Evolutionary conservation across 805 yeast species (phyloP).

Genomic region (Candida insectorum): DNA sequence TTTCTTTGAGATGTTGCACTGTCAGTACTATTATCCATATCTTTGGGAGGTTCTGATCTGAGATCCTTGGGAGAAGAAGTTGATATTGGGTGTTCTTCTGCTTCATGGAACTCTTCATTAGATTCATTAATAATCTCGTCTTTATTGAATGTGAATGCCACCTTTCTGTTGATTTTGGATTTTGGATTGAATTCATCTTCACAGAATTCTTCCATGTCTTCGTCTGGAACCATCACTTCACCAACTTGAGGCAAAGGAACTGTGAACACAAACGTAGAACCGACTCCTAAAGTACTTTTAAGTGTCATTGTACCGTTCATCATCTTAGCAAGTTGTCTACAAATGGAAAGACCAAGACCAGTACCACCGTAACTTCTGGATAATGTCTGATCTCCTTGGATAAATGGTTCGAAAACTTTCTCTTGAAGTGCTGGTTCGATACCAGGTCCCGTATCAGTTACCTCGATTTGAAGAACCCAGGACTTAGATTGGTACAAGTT

Average conservation of each 20-base stretch:
- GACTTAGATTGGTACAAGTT: constrained; percentile 36
- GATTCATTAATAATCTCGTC: constrained; percentile 1
- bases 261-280: constrained; percentile 78
- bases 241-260: constrained; percentile 72
- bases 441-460: constrained; percentile 92
- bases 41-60: neutral
- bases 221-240: constrained; percentile 41
- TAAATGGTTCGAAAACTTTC: constrained; percentile 91
- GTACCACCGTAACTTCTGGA: constrained; percentile 94
- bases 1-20: neutral
- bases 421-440: constrained; percentile 78
- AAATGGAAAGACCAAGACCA: constrained; percentile 86
- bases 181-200: constrained; percentile 67
- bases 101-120: neutral
- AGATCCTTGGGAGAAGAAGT: constrained; percentile 4
- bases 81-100: constrained; percentile 1
- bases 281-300: constrained; percentile 72
- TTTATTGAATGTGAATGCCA: constrained; percentile 31
- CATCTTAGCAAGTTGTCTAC: constrained; percentile 84
- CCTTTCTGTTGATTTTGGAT: constrained; percentile 50
- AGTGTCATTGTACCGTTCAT: constrained; percentile 85
- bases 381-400: constrained; percentile 93
- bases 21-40: constrained; percentile 2
- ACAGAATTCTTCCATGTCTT: constrained; percentile 41
- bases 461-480: constrained; percentile 69